phyloP scores from a whole-genome alignment of 2,329 filamentous ascomycete genomes.

The Verticillium alfalfae region DNA sequence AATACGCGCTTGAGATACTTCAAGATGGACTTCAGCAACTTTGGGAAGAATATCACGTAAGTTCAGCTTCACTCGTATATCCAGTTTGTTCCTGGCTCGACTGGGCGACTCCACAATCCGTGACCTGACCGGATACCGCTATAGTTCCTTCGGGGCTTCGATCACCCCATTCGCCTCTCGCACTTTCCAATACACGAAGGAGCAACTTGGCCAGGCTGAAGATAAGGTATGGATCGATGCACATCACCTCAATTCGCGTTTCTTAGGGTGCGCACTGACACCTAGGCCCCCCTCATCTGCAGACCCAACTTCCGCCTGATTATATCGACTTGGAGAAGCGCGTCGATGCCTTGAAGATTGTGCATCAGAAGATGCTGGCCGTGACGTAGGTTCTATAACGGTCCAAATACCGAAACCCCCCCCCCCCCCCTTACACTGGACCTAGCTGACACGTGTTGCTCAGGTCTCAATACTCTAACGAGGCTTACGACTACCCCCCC shows the following conservation, averaged over 20 bases:
- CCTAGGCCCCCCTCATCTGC: not conserved
- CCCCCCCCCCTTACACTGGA: too few species aligned
- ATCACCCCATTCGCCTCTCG: conserved; percentile 91
- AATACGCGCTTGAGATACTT: not conserved
- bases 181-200: conserved; percentile 96
- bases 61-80: conserved; percentile 13
- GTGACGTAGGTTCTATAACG: conserved; percentile 68
- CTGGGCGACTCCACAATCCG: not conserved
- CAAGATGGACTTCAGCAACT: conserved; percentile 53
- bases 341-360: conserved; percentile 93
- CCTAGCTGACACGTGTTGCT: conserved; percentile 13
- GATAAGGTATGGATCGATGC: conserved; percentile 64
- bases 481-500: conserved; percentile 85
- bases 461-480: conserved; percentile 90
- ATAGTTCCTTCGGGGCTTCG: conserved; percentile 62
- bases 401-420: too few species aligned
- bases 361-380: conserved; percentile 93
- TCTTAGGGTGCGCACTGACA: not conserved
- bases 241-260: not conserved
- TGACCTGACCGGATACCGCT: conserved; percentile 10
- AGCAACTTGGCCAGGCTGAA: conserved; percentile 90
- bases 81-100: conserved; percentile 1
- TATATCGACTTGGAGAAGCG: conserved; percentile 99
- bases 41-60: conserved; percentile 52
- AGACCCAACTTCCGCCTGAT: conserved; percentile 95